Evolutionary conservation across 345 rosid genomes (phyloP).

Genomic region (Aurinia saxatilis): DNA sequence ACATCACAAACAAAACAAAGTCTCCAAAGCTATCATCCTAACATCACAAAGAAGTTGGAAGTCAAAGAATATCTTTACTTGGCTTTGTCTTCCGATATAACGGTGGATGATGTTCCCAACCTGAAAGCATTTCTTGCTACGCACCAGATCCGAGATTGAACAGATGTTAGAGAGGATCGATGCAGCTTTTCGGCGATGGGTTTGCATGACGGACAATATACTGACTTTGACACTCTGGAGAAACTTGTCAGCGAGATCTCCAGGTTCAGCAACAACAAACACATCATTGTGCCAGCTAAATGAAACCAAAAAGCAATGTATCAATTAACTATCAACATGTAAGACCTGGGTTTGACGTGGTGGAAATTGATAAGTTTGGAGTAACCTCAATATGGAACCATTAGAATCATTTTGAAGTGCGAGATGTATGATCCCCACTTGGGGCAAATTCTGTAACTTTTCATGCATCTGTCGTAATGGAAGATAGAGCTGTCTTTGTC

Average conservation of each 20-base stretch:
- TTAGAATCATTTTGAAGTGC: conserved; percentile 78
- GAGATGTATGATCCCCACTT: conserved; percentile 88
- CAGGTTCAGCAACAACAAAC: conserved; percentile 97
- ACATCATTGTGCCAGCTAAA: conserved; percentile 88
- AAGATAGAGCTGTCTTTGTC: conserved; percentile 59
- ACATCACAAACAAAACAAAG: conserved; percentile 6
- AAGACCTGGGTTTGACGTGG: not conserved
- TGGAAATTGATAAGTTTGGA: conserved; percentile 11
- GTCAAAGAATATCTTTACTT: conserved; percentile 36
- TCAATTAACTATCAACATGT: not conserved
- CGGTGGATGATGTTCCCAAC: conserved; percentile 84
- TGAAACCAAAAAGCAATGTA: conserved; percentile 2
- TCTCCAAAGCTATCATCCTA: not conserved
- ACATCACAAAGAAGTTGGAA: conserved; percentile 40
- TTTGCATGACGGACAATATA: conserved; percentile 52
- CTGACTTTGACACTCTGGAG: conserved; percentile 76
- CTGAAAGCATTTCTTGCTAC: conserved; percentile 65
- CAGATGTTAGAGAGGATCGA: conserved; percentile 56
- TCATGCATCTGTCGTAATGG: conserved; percentile 76
- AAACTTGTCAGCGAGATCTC: conserved; percentile 85
- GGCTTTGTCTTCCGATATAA: conserved; percentile 91
- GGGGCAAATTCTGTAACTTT: conserved; percentile 82
- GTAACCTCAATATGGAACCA: conserved; percentile 81
- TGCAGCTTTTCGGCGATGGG: conserved; percentile 43
- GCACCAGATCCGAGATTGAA: conserved; percentile 68